phyloP scores from a whole-genome alignment of 1,139 yeast species.

The Hyphopichia burtonii region DNA sequence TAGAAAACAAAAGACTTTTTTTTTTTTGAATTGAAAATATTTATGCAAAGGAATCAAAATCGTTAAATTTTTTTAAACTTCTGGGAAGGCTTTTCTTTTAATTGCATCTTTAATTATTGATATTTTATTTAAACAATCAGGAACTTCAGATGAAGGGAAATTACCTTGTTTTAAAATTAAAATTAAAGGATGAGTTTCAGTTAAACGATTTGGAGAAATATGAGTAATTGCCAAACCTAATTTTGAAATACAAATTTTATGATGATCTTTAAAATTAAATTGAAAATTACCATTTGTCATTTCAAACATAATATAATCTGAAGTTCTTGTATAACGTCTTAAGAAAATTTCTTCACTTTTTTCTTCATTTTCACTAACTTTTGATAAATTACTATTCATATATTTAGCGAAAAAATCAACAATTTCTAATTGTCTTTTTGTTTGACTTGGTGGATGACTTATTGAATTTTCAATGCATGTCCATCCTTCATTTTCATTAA shows the following conservation, averaged over 20 bases:
- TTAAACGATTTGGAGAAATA: conserved; percentile 72
- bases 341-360: conserved; percentile 67
- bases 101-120: conserved; percentile 40
- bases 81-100: conserved; percentile 24
- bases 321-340: conserved; percentile 77
- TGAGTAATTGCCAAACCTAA: conserved; percentile 77
- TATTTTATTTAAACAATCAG: conserved; percentile 50
- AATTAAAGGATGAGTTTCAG: conserved; percentile 66
- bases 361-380: conserved; percentile 62
- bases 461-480: conserved; percentile 62
- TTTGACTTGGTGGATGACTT: conserved; percentile 56
- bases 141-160: conserved; percentile 53
- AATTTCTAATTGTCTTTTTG: conserved; percentile 73
- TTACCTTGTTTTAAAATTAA: conserved; percentile 61
- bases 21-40: too few species aligned
- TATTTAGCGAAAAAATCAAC: conserved; percentile 82
- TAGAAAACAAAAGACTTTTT: too few species aligned
- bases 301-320: conserved; percentile 86
- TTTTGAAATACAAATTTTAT: conserved; percentile 77
- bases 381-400: conserved; percentile 78
- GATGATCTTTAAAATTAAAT: conserved; percentile 93
- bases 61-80: too few species aligned
- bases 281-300: conserved; percentile 91
- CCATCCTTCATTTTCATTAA: conserved; percentile 70
- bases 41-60: too few species aligned